Percentiles rank a stretch among this genome's conserved stretches.
Conservation (phyloP, 306 rosid species). For the Dalbergia cultrata region DNA sequence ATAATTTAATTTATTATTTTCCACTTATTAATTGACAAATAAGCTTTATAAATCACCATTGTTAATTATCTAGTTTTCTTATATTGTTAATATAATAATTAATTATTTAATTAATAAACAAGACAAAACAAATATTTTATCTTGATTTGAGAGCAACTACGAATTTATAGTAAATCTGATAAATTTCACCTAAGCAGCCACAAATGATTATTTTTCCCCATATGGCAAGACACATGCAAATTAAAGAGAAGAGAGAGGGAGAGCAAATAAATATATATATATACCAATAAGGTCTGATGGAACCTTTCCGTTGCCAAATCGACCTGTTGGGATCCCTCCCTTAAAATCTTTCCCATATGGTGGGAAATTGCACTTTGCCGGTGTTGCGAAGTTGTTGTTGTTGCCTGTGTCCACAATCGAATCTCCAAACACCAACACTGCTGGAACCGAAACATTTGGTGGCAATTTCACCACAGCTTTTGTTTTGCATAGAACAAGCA, state of each 20-base stretch:
- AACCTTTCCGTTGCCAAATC: conserved; percentile 60
- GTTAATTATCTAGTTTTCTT: no score
- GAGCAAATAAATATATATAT: neutral
- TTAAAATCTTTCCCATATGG: conserved; percentile 56
- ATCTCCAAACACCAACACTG: conserved; percentile 74
- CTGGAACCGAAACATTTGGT: conserved; percentile 59
- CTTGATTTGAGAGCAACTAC: no score
- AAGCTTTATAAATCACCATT: no score
- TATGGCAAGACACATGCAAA: neutral
- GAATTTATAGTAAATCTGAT: no score
- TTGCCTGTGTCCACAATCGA: conserved; percentile 87
- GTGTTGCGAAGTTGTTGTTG: conserved; percentile 51
- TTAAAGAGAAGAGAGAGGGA: neutral
- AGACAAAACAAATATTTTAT: no score
- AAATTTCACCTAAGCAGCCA: neutral
- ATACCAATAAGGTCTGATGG: conserved; percentile 57
- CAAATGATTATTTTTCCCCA: neutral
- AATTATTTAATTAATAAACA: no score
- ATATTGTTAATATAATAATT: no score
- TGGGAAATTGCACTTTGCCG: conserved; percentile 48
- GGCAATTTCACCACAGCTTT: conserved; percentile 52
- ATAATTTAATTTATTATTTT: no score
- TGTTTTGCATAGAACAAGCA: conserved; percentile 34
- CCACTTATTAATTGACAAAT: no score
- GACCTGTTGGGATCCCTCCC: conserved; percentile 53